These are phyloP conservation scores for Chlamydomonas urium DNA, from an alignment of 139 green algal genomes.

Conservation along the genomic window DNA sequence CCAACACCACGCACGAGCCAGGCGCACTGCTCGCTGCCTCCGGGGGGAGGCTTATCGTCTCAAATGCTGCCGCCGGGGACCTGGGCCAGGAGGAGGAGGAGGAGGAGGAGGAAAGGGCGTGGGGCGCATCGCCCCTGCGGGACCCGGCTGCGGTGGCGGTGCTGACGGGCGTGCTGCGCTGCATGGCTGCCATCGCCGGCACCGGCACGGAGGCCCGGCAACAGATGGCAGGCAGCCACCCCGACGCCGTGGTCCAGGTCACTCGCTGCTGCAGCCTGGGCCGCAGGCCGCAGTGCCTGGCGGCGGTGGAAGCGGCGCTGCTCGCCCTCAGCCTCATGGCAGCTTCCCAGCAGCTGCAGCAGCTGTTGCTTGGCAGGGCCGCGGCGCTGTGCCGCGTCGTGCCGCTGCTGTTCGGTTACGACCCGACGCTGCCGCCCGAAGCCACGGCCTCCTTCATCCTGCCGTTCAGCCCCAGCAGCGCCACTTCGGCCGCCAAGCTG, in stretches of 20 bases:
- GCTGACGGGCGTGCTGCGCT: not conserved
- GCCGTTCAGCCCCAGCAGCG: conserved; percentile 17
- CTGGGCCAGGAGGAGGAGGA: too few relatives aligned
- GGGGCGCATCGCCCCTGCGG: too few relatives aligned
- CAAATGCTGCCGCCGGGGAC: too few relatives aligned
- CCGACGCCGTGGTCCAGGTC: conserved; percentile 21
- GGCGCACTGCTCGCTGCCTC: too few relatives aligned
- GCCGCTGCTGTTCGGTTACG: conserved; percentile 76
- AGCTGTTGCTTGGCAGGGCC: not conserved
- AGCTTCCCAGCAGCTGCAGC: conserved; percentile 47
- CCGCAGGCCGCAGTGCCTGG: conserved; percentile 47
- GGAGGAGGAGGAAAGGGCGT: too few relatives aligned
- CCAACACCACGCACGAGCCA: too few relatives aligned
- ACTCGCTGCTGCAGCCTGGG: conserved; percentile 6
- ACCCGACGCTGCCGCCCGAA: conserved; percentile 55
- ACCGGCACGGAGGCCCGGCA: not conserved
- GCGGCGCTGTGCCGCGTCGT: conserved; percentile 23
- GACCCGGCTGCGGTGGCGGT: too few relatives aligned
- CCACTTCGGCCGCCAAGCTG: too few relatives aligned
- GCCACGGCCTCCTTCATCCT: conserved; percentile 22
- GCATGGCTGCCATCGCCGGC: not conserved
- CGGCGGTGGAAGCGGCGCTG: conserved; percentile 74
- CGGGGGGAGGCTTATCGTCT: too few relatives aligned
- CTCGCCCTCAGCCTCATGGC: conserved; percentile 53
- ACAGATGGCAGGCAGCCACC: not conserved